These are phyloP conservation scores for Daldinia loculata DNA, from an alignment of 495 filamentous ascomycete species.

Conservation along the genomic window DNA sequence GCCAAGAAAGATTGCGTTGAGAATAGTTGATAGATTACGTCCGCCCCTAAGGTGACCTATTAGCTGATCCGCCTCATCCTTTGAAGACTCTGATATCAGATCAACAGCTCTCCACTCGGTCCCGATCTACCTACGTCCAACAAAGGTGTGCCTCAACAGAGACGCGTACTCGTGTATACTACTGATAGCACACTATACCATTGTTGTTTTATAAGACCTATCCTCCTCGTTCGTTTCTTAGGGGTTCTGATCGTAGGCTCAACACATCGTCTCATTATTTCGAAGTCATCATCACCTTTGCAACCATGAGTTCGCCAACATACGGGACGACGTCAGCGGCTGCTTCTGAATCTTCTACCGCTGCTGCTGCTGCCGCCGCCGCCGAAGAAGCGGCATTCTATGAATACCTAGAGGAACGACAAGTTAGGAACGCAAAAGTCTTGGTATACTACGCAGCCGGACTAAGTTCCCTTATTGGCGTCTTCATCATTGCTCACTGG, in stretches of 20 bases:
- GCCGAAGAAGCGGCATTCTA: constrained; percentile 11
- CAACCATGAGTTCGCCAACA: constrained; percentile 17
- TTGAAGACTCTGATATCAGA: constrained; percentile 22
- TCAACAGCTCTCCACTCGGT: constrained; percentile 24
- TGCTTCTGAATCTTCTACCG: background rate
- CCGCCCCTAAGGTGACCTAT: background rate
- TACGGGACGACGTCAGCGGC: constrained; percentile 2
- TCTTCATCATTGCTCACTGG: constrained; percentile 63
- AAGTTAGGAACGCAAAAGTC: constrained; percentile 46
- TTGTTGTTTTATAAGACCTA: constrained; percentile 18
- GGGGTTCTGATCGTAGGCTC: background rate
- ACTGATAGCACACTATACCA: constrained; percentile 9
- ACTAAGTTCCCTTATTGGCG: constrained; percentile 56
- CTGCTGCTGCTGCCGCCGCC: background rate
- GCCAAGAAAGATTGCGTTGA: constrained; percentile 18
- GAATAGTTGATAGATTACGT: constrained; percentile 30
- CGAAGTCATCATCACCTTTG: constrained; percentile 10
- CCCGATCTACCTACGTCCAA: constrained; percentile 29
- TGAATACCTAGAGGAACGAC: constrained; percentile 43
- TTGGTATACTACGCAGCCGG: constrained; percentile 55
- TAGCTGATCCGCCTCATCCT: constrained; percentile 18
- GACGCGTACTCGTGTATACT: constrained; percentile 23
- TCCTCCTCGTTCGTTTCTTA: background rate
- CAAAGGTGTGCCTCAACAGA: constrained; percentile 23
- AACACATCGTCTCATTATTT: background rate